phyloP scores from a whole-genome alignment of 2,329 filamentous ascomycete genomes.

The Colletotrichum sp. region DNA sequence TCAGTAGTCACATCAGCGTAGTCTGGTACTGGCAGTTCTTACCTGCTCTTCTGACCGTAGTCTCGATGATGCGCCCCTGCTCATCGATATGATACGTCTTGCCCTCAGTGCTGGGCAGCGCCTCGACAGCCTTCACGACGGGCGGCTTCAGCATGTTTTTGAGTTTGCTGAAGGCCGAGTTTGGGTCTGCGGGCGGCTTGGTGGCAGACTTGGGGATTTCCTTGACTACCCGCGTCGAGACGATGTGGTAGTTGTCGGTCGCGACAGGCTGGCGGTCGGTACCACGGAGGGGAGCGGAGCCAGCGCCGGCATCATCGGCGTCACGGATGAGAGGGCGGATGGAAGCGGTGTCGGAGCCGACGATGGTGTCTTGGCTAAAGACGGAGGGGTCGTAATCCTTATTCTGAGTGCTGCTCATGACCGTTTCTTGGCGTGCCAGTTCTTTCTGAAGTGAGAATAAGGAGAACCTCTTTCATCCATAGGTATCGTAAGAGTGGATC shows the following conservation, averaged over 20 bases:
- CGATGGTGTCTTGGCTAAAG: constrained; percentile 10
- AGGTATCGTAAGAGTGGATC: not conserved
- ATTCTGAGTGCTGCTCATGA: not conserved
- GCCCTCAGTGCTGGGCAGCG: constrained; percentile 11
- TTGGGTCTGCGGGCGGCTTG: constrained; percentile 1
- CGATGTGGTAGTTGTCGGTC: constrained; percentile 12
- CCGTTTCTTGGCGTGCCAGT: not conserved
- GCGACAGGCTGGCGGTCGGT: not conserved
- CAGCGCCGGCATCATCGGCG: not conserved
- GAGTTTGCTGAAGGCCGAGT: constrained; percentile 2
- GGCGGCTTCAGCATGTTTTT: constrained; percentile 17
- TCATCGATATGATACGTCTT: constrained; percentile 21
- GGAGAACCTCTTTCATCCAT: not conserved
- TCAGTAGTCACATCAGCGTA: not conserved
- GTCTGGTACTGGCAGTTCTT: not conserved
- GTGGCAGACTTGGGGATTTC: constrained; percentile 3
- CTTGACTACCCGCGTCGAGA: constrained; percentile 14
- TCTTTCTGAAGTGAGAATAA: not conserved
- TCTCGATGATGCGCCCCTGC: constrained; percentile 16
- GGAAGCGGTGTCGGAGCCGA: constrained; percentile 10
- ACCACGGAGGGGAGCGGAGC: not conserved
- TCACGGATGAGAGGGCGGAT: not conserved
- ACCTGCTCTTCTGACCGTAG: constrained; percentile 10
- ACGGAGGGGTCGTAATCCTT: not conserved
- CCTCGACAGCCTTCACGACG: constrained; percentile 12